phyloP scores from a whole-genome alignment of 495 filamentous ascomycete species.

The Diplogelasinospora grovesii region DNA sequence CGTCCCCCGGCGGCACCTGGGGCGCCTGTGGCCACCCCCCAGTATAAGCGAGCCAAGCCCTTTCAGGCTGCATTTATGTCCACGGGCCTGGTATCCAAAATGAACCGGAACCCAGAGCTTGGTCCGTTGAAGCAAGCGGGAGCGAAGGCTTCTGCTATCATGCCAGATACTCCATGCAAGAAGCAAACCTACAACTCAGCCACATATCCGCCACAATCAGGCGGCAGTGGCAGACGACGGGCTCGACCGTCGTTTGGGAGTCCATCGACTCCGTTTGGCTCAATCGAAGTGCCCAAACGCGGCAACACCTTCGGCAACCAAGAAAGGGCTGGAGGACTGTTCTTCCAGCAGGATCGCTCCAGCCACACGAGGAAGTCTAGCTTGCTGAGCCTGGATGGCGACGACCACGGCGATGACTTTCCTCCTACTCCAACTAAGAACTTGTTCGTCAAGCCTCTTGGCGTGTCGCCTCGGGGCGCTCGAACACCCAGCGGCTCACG shows the following conservation, averaged over 20 bases:
- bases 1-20: slow-evolving; percentile 40
- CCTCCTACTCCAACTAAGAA: slow-evolving; percentile 93
- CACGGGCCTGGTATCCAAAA: slow-evolving; percentile 88
- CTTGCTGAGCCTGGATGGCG: slow-evolving; percentile 69
- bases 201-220: slow-evolving; percentile 52
- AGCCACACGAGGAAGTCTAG: slow-evolving; percentile 59
- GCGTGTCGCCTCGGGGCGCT: slow-evolving; percentile 14
- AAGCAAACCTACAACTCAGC: slow-evolving; percentile 60
- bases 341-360: slow-evolving; percentile 28
- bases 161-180: slow-evolving; percentile 97
- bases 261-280: slow-evolving; percentile 57
- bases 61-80: slow-evolving; percentile 85
- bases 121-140: slow-evolving; percentile 41
- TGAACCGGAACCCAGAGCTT: slow-evolving; percentile 55
- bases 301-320: slow-evolving; percentile 56
- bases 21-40: slow-evolving; percentile 69
- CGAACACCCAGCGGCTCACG: slow-evolving; percentile 21
- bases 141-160: slow-evolving; percentile 26
- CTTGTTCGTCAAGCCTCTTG: slow-evolving; percentile 27
- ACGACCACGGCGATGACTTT: slow-evolving; percentile 68
- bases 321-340: slow-evolving; percentile 41
- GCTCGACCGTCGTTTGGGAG: slow-evolving; percentile 31
- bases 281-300: slow-evolving; percentile 13
- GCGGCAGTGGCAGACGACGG: slow-evolving; percentile 45
- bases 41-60: slow-evolving; percentile 78